Evolutionary conservation across 2,329 filamentous ascomycete genomes (phyloP), one percentile per base, ranked within the genome.

Genomic region (Cladosporium sp.): DNA sequence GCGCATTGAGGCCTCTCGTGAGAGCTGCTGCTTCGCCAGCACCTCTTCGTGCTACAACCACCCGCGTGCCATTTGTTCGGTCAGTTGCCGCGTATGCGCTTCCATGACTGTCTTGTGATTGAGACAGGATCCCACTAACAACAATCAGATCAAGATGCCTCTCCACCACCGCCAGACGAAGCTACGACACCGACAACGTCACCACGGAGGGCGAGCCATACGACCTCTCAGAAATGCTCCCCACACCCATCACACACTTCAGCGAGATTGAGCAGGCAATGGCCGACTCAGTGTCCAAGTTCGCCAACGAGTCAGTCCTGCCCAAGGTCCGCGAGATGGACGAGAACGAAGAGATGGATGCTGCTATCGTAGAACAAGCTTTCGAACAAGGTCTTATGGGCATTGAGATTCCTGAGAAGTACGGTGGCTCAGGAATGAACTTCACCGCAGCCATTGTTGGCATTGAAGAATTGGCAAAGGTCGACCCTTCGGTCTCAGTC

Each of bases 361-460:
- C 90, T 0, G 73, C 82, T 1, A 76, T 99, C 7, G 88, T 99
- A 5, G 91, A 96, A 78, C 89, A 94, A 76, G 83, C 96, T 53
- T 99, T 99, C 69, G 94, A 99, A 79, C 92, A 97, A 73, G 94
- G 94, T 0, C 80, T 99, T 50, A 99, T 99, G 94, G 89, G 91
- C 61, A 83, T 99, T 63, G 94, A 99, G 78, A 96, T 99, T 58
- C 93, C 94, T 15, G 94, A 99, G 75, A 92, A 97, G 75, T 99
- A 88, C 71, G 94, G 94, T 60, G 94, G 94, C 60, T 90, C 93
- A 0, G 94, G 92, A 66, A 97, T 99, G 94, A 97, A 97, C 83
- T 99, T 99, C 77, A 97, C 94, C 0, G 80, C 92, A 1, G 93
- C 92, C 60, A 96, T 99, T 71, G 87, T 99, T 44, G 93, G 90